Conservation (phyloP, 2,329 filamentous ascomycete species). For the Ascosphaera acerosa region DNA sequence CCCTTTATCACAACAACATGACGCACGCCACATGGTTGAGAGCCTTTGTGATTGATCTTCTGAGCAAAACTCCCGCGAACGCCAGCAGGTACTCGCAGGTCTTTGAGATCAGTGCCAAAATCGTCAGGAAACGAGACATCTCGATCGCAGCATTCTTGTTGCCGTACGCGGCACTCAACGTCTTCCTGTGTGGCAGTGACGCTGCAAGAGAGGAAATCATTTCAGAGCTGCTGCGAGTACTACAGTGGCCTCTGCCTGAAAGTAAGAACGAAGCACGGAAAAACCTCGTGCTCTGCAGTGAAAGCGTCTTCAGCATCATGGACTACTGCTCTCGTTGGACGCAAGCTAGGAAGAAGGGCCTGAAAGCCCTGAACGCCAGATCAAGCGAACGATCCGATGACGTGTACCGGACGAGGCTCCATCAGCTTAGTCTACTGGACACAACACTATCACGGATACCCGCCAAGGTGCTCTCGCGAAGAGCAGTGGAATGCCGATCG, state of each 20-base stretch:
- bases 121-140: conserved; percentile 65
- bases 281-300: conserved; percentile 60
- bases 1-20: conserved; percentile 44
- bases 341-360: conserved; percentile 41
- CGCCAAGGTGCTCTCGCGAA: conserved; percentile 46
- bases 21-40: conserved; percentile 64
- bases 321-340: conserved; percentile 86
- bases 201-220: conserved; percentile 38
- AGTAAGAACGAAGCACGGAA: conserved; percentile 37
- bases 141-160: conserved; percentile 70
- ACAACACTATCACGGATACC: conserved; percentile 43
- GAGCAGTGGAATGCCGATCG: conserved; percentile 82
- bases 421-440: conserved; percentile 29
- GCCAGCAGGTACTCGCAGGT: conserved; percentile 41
- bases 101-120: conserved; percentile 56
- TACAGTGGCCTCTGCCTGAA: conserved; percentile 35
- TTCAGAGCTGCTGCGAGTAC: conserved; percentile 47
- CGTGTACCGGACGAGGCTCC: neutral
- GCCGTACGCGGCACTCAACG: conserved; percentile 64
- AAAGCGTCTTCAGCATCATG: conserved; percentile 74
- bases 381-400: neutral
- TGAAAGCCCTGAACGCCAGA: conserved; percentile 3
- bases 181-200: conserved; percentile 47
- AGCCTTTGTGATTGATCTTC: conserved; percentile 52
- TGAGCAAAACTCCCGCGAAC: conserved; percentile 48